phyloP scores from a whole-genome alignment of 306 rosid genomes.

The Lupinus albus region DNA sequence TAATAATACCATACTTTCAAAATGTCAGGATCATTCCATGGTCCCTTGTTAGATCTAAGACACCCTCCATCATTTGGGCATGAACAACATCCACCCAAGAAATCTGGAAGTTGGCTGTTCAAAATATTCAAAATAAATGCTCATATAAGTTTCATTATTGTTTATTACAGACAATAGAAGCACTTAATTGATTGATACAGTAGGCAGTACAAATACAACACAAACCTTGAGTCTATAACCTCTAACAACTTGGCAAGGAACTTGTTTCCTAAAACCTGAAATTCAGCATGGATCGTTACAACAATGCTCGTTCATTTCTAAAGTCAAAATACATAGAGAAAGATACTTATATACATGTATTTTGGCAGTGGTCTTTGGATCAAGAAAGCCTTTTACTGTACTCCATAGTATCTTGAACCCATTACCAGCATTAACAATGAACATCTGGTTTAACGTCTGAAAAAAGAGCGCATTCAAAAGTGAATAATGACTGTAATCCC shows the following conservation, averaged over 20 bases:
- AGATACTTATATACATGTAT: conserved; percentile 62
- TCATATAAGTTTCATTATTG: conserved; percentile 16
- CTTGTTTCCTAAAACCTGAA: conserved; percentile 85
- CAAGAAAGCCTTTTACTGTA: conserved; percentile 87
- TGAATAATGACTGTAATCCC: conserved; percentile 10
- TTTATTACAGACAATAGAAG: conserved; percentile 29
- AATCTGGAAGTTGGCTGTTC: conserved; percentile 90
- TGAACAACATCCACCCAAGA: conserved; percentile 87
- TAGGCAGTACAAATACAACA: conserved; percentile 35
- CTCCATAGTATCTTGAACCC: conserved; percentile 90
- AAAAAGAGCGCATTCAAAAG: conserved; percentile 49
- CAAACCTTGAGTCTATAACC: conserved; percentile 83
- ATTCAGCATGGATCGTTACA: conserved; percentile 38
- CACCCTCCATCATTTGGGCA: conserved; percentile 91
- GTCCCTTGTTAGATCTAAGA: conserved; percentile 87
- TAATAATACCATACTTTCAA: conserved; percentile 66
- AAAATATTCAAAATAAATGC: conserved; percentile 9
- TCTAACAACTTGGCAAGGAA: conserved; percentile 69
- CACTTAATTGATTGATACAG: conserved; percentile 32
- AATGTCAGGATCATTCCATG: conserved; percentile 88
- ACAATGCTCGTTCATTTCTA: conserved; percentile 35
- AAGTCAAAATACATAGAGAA: conserved; percentile 38
- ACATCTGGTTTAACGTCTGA: conserved; percentile 97
- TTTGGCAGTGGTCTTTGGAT: conserved; percentile 91
- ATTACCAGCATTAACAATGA: conserved; percentile 87